Evolutionary conservation across 192 early-diverging fungal genomes (phyloP), one percentile per base, ranked within the genome.

Genomic region (Dispira parvispora): DNA sequence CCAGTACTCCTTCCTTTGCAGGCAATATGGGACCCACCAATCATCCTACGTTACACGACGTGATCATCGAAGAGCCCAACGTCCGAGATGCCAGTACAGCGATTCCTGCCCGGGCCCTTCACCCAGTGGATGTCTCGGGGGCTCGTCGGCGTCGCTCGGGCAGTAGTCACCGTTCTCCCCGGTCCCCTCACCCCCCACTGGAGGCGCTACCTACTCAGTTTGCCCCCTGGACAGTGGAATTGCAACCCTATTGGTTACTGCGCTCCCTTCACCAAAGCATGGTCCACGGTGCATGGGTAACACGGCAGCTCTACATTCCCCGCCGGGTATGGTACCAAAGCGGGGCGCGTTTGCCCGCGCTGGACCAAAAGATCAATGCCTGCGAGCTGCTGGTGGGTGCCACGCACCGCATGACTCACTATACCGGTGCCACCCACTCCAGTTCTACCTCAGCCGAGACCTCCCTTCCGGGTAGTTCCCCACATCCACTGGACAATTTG

Each of bases 291-390:
- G 75, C 72, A 8, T 64, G 73, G 28, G 42, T 77, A 57, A 77
- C 75, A 2, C 52, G 69, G 12, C 71, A 67, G 26, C 63, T 77
- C 61, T 77, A 62, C 55, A 69, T 77, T 23, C 73, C 75, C 2
- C 70, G 72, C 28, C 72, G 75, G 14, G 46, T 77, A 45, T 77
- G 75, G 75, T 77, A 60, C 68, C 75, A 77, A 60, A 52, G 67
- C 1, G 75, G 73, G 10, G 73, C 73, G 46, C 75, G 75, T 20
- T 67, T 77, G 28, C 55, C 65, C n/a, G 75, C 75, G 20, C 69
- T 77, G 49, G 75, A 77, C 25, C 57, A 67, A 3, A 77, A 77
- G 70, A 67, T 77, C 13, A 56, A 68, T 57, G 75, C 73, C 56
- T 46, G 73, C 58, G 63, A 67, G 38, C 69, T 74, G 63, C 68